Percentiles rank a stretch among this genome's conserved stretches.
These are phyloP conservation scores for Ceratocystis papillata DNA, from an alignment of 2,329 filamentous ascomycete species.

Conservation along the genomic window DNA sequence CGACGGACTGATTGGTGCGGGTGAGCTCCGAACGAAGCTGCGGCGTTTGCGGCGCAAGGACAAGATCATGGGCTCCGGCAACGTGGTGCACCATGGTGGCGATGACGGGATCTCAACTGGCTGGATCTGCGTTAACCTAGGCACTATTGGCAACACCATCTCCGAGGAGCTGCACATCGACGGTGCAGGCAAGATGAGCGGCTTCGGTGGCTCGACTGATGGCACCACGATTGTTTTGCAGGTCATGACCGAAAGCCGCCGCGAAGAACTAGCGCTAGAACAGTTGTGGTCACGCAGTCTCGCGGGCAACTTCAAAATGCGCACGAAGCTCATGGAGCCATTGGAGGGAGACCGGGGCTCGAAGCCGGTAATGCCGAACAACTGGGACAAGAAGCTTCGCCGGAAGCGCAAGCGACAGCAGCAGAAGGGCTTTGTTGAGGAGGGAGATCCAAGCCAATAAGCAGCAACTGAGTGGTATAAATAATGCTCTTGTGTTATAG, in stretches of 20 bases:
- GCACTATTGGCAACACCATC: slow-evolving; percentile 51
- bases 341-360: slow-evolving; percentile 1
- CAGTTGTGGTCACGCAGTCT: slow-evolving; percentile 39
- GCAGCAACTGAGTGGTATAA: not conserved
- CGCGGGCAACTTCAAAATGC: slow-evolving; percentile 29
- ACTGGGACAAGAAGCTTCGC: slow-evolving; percentile 23
- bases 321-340: slow-evolving; percentile 25
- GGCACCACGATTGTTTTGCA: slow-evolving; percentile 48
- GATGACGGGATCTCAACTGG: slow-evolving; percentile 87
- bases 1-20: slow-evolving; percentile 78
- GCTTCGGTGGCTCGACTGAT: slow-evolving; percentile 50
- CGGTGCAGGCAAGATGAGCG: slow-evolving; percentile 52
- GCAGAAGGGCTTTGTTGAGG: slow-evolving; percentile 15
- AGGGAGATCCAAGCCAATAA: not conserved
- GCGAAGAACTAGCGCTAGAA: slow-evolving; percentile 45
- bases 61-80: slow-evolving; percentile 64
- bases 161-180: slow-evolving; percentile 38
- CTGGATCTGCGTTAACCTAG: slow-evolving; percentile 92
- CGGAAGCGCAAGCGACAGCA: slow-evolving; percentile 21
- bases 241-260: slow-evolving; percentile 45
- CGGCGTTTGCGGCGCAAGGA: slow-evolving; percentile 69
- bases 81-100: slow-evolving; percentile 50
- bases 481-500: not conserved
- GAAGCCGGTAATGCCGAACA: slow-evolving; percentile 18
- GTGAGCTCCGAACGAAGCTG: slow-evolving; percentile 82